Evolutionary conservation across 805 yeast genomes (phyloP).

Genomic region (Yamadazyma insecticola): DNA sequence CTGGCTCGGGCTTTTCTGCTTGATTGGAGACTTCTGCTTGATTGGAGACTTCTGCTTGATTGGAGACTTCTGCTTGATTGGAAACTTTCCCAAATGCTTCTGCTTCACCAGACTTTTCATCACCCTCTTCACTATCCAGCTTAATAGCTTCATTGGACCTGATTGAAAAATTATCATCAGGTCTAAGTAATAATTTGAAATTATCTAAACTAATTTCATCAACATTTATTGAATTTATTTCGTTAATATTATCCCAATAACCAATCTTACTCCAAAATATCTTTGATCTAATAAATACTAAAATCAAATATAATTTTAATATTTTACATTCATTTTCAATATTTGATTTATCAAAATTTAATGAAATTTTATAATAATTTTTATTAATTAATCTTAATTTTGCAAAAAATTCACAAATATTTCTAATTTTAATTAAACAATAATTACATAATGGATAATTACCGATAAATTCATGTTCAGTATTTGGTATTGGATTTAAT

Average conservation of each 20-base stretch:
- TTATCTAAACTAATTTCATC: conserved; percentile 20
- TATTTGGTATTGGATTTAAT: conserved; percentile 27
- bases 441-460: conserved; percentile 74
- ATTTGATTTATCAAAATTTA: conserved; percentile 6
- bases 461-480: conserved; percentile 25
- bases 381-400: conserved; percentile 59
- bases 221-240: conserved; percentile 22
- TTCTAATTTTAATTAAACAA: conserved; percentile 75
- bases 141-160: conserved; percentile 8
- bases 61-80: not conserved
- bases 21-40: too few species aligned
- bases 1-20: conserved; percentile 1
- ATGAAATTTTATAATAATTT: conserved; percentile 50
- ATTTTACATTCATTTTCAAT: conserved; percentile 28
- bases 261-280: conserved; percentile 85
- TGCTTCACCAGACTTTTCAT: not conserved
- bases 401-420: conserved; percentile 78
- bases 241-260: conserved; percentile 56
- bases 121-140: conserved; percentile 1
- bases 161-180: conserved; percentile 3
- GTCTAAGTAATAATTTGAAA: conserved; percentile 13
- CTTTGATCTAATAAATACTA: conserved; percentile 56
- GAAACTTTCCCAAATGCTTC: not conserved
- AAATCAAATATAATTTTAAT: conserved; percentile 49
- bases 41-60: not conserved